Base-by-base conservation (phyloP, 2,329 filamentous ascomycete species). In the Cyphellophora europaea region DNA sequence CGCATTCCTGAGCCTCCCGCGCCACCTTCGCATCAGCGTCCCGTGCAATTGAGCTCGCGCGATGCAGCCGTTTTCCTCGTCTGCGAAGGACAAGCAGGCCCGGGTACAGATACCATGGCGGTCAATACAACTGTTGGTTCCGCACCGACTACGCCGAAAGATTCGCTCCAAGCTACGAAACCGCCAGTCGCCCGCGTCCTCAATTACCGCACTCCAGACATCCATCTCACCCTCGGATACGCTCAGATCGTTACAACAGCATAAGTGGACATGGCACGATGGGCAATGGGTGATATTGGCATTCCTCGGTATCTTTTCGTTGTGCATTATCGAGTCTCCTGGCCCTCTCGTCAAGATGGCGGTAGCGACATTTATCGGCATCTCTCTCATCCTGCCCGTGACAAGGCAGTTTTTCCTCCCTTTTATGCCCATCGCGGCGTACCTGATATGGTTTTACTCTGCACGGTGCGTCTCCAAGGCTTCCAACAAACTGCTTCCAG, bases 381-480 rank as follows among this genome's bases (percentile, higher is more conserved):
- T 77, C 47, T 75, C 87, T 19, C 66, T 93, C 25, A 66, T 89
- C 29, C 73, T 94, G 58, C 89, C 89, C 5, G 72, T 85, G 33
- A 93, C 88, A 3, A 74, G 85, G 45, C 89, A 96, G 58, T 93
- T 95, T 59, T 86, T 94, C 56, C 68, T 94, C 27, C 88, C 89
- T 6, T 87, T 87, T 35, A 68, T 91, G 40, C 81, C 85, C 5
- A 85, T 93, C 45, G 80, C 84, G 58, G 79, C 78, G 15, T 96
- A 88, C 75, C 69, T 95, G 27, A 66, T 95, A 32, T 85, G 93
- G 57, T 95, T 94, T 65, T 94, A 91, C 59, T 79, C 81, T 45
- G 91, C 83, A 69, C 82, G 89, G 86, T 93, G 77, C 67, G 85
- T 74, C 35, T 37, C 11, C 12, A 18, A 18, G 25, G 12, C 30